These are phyloP conservation scores for Anisogramma anomala DNA, from an alignment of 2,329 filamentous ascomycete species.

Conservation along the genomic window DNA sequence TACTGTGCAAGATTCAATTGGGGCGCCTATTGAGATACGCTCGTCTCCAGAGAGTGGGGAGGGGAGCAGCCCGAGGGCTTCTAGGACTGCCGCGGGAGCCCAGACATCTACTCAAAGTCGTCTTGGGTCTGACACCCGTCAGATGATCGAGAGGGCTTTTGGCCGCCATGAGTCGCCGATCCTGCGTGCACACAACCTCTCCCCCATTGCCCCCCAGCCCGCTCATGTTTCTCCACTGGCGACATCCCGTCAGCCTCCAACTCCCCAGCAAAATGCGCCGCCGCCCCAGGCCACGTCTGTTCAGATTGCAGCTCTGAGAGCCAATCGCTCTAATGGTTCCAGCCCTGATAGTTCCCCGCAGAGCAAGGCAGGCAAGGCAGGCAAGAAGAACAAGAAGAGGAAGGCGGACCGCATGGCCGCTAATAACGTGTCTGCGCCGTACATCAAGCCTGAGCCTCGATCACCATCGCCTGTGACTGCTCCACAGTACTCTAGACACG, in stretches of 20 bases:
- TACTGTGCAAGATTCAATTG: slow-evolving; percentile 16
- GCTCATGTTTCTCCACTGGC: slow-evolving; percentile 54
- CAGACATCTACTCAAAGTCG: slow-evolving; percentile 17
- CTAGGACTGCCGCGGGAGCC: slow-evolving; percentile 26
- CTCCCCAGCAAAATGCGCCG: slow-evolving; percentile 23
- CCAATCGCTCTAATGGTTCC: slow-evolving; percentile 35
- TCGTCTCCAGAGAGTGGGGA: slow-evolving; percentile 30
- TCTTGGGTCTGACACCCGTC: slow-evolving; percentile 24
- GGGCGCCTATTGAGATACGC: slow-evolving; percentile 16
- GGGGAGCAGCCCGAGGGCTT: slow-evolving; percentile 32
- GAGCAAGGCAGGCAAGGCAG: slow-evolving; percentile 36
- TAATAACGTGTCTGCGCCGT: slow-evolving; percentile 36
- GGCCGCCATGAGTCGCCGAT: slow-evolving; percentile 45
- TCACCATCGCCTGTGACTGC: slow-evolving; percentile 49
- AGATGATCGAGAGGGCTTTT: slow-evolving; percentile 27
- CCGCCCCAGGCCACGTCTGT: slow-evolving; percentile 31
- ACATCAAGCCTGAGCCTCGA: slow-evolving; percentile 54
- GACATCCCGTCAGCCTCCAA: slow-evolving; percentile 27
- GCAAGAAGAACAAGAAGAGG: slow-evolving; percentile 40
- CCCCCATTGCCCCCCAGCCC: slow-evolving; percentile 63
- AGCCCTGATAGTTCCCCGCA: slow-evolving; percentile 52
- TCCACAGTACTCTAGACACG: slow-evolving; percentile 36
- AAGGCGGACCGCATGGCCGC: slow-evolving; percentile 38
- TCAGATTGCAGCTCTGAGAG: slow-evolving; percentile 47
- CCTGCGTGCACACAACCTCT: slow-evolving; percentile 61